Percentiles rank a stretch among this genome's conserved stretches.
Conservation (phyloP, 805 yeast genomes). For the Hanseniaspora guilliermondii region DNA sequence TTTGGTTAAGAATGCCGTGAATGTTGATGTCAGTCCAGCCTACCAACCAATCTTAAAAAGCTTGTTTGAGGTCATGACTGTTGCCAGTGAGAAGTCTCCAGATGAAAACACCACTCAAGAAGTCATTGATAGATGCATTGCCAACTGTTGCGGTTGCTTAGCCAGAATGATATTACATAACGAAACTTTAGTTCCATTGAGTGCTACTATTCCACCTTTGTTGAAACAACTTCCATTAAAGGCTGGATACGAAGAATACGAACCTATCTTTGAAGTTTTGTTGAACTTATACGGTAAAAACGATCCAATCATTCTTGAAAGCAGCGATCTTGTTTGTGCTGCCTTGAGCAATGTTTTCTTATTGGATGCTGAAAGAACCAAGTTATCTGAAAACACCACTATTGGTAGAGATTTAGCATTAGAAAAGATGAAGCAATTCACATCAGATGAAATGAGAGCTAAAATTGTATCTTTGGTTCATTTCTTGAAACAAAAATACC, state of each 20-base stretch:
- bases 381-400: slow-evolving; percentile 58
- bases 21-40: slow-evolving; percentile 43
- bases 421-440: slow-evolving; percentile 69
- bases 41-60: slow-evolving; percentile 59
- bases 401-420: slow-evolving; percentile 75
- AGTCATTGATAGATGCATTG: slow-evolving; percentile 67
- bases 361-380: slow-evolving; percentile 63
- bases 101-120: slow-evolving; percentile 63
- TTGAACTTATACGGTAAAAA: slow-evolving; percentile 56
- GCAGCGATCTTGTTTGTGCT: slow-evolving; percentile 52
- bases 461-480: slow-evolving; percentile 61
- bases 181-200: slow-evolving; percentile 60
- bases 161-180: slow-evolving; percentile 77
- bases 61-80: slow-evolving; percentile 58
- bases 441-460: slow-evolving; percentile 48
- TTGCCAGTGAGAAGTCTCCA: slow-evolving; percentile 61
- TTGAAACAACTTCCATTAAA: slow-evolving; percentile 71
- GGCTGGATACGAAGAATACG: slow-evolving; percentile 84
- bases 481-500: slow-evolving; percentile 51
- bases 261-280: slow-evolving; percentile 73
- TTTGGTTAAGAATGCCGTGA: slow-evolving; percentile 36
- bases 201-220: slow-evolving; percentile 61
- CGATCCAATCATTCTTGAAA: slow-evolving; percentile 40
- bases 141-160: slow-evolving; percentile 95
- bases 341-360: slow-evolving; percentile 58